Base-by-base conservation (phyloP, 129 eudicot species). In the Flaveria sonorensis region DNA sequence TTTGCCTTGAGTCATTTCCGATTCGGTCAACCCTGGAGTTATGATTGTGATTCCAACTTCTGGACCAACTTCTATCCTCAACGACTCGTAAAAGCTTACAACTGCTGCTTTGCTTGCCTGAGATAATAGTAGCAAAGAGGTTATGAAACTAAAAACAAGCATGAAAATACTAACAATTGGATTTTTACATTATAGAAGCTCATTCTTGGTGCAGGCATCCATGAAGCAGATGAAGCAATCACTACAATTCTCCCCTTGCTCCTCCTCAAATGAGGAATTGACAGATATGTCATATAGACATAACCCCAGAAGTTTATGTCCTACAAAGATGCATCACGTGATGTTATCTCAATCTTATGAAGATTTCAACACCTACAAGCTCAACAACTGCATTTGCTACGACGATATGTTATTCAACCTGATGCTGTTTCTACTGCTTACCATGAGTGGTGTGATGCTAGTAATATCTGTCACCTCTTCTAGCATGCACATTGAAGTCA, bases 61-160 rank as follows among this genome's bases (percentile, higher is more conserved):
- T 1, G 86, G 46, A 55, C 83, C 89, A 52, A 87, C 74, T 74
- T 89, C 89, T 12, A 81, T 68, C 72, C 92, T 73, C 70, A 89
- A 39, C 15, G 92, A 83, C 78, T 89, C 96, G 68, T 63, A 89
- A 76, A 87, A 87, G 43, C 77, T 81, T 30, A 85, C 69, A 6
- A 83, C 76, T 28, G 92, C 92, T 15, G 92, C 96, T 73, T 89
- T 89, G 77, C 92, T 87, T 64, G 89, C 96, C 92, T 89, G 85
- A 21, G 18, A 57, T 7, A 36, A 59, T 10, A n/a, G n/a, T n/a
- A n/a, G 30, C 46, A 70, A 43, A 42, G 30, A 48, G 12, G 20
- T 23, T 10, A 26, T 19, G 10, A 18, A 36, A 36, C 40, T 36
- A 0, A 36, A 3, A 36, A 36, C 40, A 36, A 36, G 40, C 40